phyloP scores from a whole-genome alignment of 805 yeast species.

The Pichia kluyveri region DNA sequence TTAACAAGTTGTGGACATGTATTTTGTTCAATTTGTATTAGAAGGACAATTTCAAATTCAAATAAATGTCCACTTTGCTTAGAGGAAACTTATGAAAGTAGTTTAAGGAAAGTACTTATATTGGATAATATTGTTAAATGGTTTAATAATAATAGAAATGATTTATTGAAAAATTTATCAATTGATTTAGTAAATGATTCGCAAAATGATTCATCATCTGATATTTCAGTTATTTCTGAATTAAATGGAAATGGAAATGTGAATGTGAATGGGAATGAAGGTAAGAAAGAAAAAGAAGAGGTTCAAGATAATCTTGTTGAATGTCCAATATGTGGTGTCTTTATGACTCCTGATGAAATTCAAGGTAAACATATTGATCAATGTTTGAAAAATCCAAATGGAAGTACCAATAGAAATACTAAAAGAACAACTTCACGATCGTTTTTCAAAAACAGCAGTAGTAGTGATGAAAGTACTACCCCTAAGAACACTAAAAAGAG shows the following conservation, averaged over 20 bases:
- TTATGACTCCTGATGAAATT: constrained; percentile 44
- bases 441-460: too few relatives aligned
- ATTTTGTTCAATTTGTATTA: constrained; percentile 80
- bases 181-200: constrained; percentile 8
- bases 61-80: constrained; percentile 74
- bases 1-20: constrained; percentile 81
- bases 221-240: neutral
- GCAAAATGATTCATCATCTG: constrained; percentile 14
- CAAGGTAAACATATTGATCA: constrained; percentile 55
- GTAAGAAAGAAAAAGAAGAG: neutral
- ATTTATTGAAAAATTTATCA: constrained; percentile 27
- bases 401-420: too few relatives aligned
- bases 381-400: constrained; percentile 31
- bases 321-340: constrained; percentile 61
- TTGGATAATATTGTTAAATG: constrained; percentile 64
- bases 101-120: constrained; percentile 53
- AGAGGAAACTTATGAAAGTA: constrained; percentile 59
- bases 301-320: constrained; percentile 28
- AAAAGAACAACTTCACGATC: too few relatives aligned
- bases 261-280: neutral
- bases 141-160: constrained; percentile 35
- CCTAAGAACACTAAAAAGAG: neutral
- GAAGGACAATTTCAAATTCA: constrained; percentile 54
- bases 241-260: constrained; percentile 14
- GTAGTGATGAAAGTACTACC: neutral